Percentiles rank a stretch among this genome's conserved stretches.
Evolutionary conservation across 1,284 basidiomycete species (phyloP).

Genomic region (Tilletia walkeri): DNA sequence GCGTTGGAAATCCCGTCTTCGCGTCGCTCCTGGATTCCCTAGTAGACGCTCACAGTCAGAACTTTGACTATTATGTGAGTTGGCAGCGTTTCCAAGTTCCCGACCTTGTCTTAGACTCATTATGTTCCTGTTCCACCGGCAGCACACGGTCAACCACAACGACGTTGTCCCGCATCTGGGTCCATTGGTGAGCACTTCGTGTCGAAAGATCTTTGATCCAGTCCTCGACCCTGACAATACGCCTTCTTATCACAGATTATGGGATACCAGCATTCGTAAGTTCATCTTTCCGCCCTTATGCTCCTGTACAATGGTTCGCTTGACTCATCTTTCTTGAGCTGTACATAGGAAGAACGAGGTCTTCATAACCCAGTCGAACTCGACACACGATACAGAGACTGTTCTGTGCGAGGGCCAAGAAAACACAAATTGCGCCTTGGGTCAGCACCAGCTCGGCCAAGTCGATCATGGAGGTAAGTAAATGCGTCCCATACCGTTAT

Average conservation of each 20-base stretch:
- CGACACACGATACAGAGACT: not conserved
- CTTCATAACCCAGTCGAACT: not conserved
- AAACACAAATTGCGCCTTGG: not conserved
- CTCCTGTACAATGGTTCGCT: not conserved
- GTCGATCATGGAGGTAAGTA: not conserved
- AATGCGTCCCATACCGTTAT: not conserved
- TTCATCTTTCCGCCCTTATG: not conserved
- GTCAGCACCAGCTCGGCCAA: not conserved
- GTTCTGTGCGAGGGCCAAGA: not conserved
- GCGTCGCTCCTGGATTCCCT: not conserved
- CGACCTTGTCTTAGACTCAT: too few species aligned
- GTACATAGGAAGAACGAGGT: not conserved
- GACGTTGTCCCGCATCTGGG: not conserved
- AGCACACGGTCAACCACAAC: not conserved
- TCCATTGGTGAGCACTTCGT: not conserved
- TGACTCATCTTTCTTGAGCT: not conserved
- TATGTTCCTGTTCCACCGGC: not conserved
- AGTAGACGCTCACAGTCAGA: not conserved
- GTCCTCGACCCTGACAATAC: too few species aligned
- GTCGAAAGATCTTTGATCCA: too few species aligned
- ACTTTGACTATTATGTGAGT: not conserved
- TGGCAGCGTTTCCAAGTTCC: too few species aligned
- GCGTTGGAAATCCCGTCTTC: not conserved
- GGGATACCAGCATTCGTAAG: not conserved
- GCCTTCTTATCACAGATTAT: too few species aligned